Evolutionary conservation across 2,329 filamentous ascomycete species (phyloP).

Genomic region (Trichoderma sp.): DNA sequence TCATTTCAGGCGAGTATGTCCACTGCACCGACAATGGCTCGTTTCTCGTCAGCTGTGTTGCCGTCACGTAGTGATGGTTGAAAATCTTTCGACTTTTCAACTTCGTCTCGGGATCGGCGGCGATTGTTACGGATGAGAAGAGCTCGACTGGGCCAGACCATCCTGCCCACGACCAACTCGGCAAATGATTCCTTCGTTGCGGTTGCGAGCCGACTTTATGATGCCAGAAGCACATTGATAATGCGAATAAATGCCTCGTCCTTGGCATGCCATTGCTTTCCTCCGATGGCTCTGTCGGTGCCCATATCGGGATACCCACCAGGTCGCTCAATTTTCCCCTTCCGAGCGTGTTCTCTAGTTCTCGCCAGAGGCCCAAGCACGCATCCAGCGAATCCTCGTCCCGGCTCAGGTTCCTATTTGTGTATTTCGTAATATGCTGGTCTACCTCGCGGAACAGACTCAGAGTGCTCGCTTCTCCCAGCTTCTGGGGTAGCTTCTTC

Average conservation of each 20-base stretch:
- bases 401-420: conserved; percentile 36
- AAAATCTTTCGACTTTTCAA: conserved; percentile 39
- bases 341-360: conserved; percentile 40
- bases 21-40: conserved; percentile 39
- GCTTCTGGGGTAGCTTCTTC: conserved; percentile 39
- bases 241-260: conserved; percentile 41
- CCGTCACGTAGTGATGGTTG: conserved; percentile 43
- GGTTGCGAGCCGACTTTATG: conserved; percentile 37
- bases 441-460: conserved; percentile 44
- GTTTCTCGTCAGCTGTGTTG: conserved; percentile 42
- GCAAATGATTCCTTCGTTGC: conserved; percentile 39
- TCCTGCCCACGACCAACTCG: conserved; percentile 46
- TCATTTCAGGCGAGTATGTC: conserved; percentile 43
- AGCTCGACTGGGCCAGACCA: conserved; percentile 44
- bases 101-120: conserved; percentile 37
- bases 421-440: conserved; percentile 42
- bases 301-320: conserved; percentile 42
- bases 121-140: conserved; percentile 41
- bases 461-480: conserved; percentile 41
- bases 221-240: conserved; percentile 46
- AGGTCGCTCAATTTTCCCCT: conserved; percentile 39
- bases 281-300: conserved; percentile 27
- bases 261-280: conserved; percentile 30
- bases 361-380: conserved; percentile 40
- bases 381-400: conserved; percentile 43